Evolutionary conservation across 768 basidiomycete species (phyloP).

Genomic region (Lentinula aciculospora): DNA sequence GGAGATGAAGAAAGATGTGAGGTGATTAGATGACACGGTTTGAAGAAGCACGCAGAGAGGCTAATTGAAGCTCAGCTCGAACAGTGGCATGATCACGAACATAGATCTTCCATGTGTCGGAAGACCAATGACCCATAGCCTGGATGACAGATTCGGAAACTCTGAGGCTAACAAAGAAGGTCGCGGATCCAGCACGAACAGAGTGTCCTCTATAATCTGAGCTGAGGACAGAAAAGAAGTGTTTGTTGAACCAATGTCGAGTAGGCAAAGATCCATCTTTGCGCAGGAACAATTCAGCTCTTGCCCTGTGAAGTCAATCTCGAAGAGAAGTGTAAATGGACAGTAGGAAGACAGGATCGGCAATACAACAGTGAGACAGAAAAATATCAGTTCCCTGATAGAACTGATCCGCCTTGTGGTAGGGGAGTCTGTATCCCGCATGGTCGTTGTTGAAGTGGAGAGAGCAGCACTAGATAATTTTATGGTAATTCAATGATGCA

Average conservation of each 20-base stretch:
- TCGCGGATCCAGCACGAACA: constrained; percentile 17
- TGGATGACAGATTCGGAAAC: constrained; percentile 18
- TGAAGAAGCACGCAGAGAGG: not conserved
- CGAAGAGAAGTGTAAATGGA: constrained; percentile 8
- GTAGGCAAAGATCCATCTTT: constrained; percentile 16
- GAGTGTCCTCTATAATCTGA: constrained; percentile 19
- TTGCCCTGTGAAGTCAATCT: constrained; percentile 10
- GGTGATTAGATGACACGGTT: not conserved
- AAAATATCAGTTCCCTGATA: constrained; percentile 19
- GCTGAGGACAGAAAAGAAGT: constrained; percentile 12
- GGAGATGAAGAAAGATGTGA: not conserved
- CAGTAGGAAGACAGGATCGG: constrained; percentile 15
- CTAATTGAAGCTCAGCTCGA: not conserved
- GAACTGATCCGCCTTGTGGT: constrained; percentile 24
- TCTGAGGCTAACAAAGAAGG: constrained; percentile 18
- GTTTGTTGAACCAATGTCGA: constrained; percentile 17
- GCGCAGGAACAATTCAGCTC: too few relatives aligned
- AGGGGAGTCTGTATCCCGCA: constrained; percentile 20
- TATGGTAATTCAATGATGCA: constrained; percentile 17
- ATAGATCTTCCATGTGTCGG: not conserved
- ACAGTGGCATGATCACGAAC: not conserved
- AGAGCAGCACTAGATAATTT: constrained; percentile 20
- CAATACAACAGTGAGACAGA: constrained; percentile 13
- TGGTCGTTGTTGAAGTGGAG: constrained; percentile 9
- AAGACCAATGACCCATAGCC: constrained; percentile 12